Evolutionary conservation across 768 basidiomycete genomes (phyloP), one percentile per base, ranked within the genome.

Genomic region (Trametes villosa): DNA sequence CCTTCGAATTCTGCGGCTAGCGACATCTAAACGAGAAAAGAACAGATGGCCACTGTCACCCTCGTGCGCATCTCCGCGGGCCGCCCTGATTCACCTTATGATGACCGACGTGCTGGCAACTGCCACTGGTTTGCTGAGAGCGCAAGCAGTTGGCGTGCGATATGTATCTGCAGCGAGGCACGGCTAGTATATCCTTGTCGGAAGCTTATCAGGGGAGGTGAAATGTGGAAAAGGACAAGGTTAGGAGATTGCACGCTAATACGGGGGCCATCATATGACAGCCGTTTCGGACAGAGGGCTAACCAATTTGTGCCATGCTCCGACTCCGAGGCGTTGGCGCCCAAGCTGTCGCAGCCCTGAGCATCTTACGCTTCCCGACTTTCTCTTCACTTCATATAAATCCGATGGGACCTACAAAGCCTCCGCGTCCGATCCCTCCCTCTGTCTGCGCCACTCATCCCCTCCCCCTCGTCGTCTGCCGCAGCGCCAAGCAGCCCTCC

Each of bases 371-470:
- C 53, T 50, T 44, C 52, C 31, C 51, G 34, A 20, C 29, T 22
- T 40, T 27, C 62, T 55, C 57, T 63, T 59, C 57, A 58, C 62
- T 38, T 63, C 30, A 59, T 63, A 63, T 59, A 53, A 58, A n/a
- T n/a, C n/a, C n/a, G 57, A 63, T 63, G 57, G 52, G 57, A 58
- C 62, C 57, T 63, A 65, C 60, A 61, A 65, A 65, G 52, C 24
- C 56, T 34, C 48, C 53, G 55, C 52, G 45, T 26, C 33, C 53
- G 20, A 27, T 24, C 42, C 34, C 41, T 57, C 63, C 52, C 59
- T 46, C 60, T 58, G 44, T 48, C 64, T 56, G 52, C 46, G 24
- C 57, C 42, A 18, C 13, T 24, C 47, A 47, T 22, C 27, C 33
- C 55, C 15, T 30, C 20, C 41, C 40, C 26, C 33, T 29, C 47